Evolutionary conservation across 2,329 filamentous ascomycete species (phyloP).

Genomic region (Corniculantispora saksenae): DNA sequence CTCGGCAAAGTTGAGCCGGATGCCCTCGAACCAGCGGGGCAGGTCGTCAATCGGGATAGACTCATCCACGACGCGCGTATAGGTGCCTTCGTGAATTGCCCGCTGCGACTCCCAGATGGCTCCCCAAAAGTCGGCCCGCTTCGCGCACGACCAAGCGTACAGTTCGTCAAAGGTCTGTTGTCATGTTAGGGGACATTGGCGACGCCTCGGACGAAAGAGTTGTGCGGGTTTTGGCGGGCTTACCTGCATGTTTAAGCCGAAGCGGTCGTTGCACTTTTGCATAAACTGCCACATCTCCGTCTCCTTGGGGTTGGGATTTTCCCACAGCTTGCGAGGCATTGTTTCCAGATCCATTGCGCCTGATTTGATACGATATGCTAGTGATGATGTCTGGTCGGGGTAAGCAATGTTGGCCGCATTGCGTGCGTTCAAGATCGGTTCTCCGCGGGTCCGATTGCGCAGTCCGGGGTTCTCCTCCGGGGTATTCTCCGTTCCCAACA

Average conservation of each 20-base stretch:
- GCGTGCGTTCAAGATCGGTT: neutral
- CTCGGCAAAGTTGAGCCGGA: constrained; percentile 76
- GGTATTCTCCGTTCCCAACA: neutral
- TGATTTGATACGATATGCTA: neutral
- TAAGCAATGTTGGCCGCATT: neutral
- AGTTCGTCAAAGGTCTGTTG: constrained; percentile 66
- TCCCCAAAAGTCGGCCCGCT: constrained; percentile 65
- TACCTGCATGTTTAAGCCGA: constrained; percentile 60
- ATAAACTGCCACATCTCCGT: constrained; percentile 70
- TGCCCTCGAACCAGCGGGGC: constrained; percentile 76
- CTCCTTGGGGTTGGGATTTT: constrained; percentile 60
- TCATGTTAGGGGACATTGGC: neutral
- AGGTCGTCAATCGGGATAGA: constrained; percentile 67
- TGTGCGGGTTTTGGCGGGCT: too few species aligned
- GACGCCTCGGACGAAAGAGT: too few species aligned
- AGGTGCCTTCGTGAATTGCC: constrained; percentile 64
- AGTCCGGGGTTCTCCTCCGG: constrained; percentile 9
- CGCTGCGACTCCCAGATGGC: constrained; percentile 61
- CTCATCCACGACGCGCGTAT: constrained; percentile 66
- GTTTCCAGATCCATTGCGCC: constrained; percentile 34
- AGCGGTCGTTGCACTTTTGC: constrained; percentile 61
- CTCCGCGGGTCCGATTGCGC: neutral
- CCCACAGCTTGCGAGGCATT: constrained; percentile 66
- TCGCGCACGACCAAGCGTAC: constrained; percentile 66
- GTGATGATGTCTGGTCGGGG: constrained; percentile 4